Base-by-base conservation (phyloP, 2,329 filamentous ascomycete genomes). In the Fusarium odoratissimum region DNA sequence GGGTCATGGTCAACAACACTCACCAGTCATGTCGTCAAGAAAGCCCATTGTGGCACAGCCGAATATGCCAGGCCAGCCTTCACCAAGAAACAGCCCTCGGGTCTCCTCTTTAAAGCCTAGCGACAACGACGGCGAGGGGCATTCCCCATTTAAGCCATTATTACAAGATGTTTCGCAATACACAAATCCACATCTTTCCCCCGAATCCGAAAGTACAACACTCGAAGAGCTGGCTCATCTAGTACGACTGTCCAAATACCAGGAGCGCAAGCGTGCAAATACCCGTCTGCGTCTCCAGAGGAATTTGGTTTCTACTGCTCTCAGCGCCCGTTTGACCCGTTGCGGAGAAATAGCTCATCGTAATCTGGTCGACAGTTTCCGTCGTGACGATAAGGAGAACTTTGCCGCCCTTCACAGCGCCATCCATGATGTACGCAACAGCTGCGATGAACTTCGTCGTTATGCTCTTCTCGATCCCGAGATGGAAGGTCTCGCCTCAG, bases 141-240 rank as follows among this genome's bases (percentile, higher is more conserved):
- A 82, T 58, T 83, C 85, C 37, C 79, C 72, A 28, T 72, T 86
- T 37, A 82, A 81, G 64, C 85, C 91, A n/a, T 84, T 93, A 51
- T 82, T 93, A 52, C 87, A 89, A 69, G 91, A 93, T 79, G 83
- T 89, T 46, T 92, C 91, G 45, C 85, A 90, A 63, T 93, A 93
- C 80, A 86, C 88, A 49, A 92, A 92, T 78, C 82, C 88, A 19
- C 86, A 88, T 73, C 80, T 91, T 61, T 85, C 88, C 54, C 86
- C 88, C 41, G 89, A 92, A 69, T 86, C 86, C 57, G 89, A 92
- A 49, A 88, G 89, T 65, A 93, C 92, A 49, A 92, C 91, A 19
- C 85, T 95, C 69, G 90, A 93, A 77, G 92, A 95, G 82, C 88
- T 95, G 74, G 92, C 92, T 57, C 92, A 95, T 80, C 83, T 95